Evolutionary conservation across 352 stramenopile genomes (phyloP).

Genomic region (Pythium periplocum): DNA sequence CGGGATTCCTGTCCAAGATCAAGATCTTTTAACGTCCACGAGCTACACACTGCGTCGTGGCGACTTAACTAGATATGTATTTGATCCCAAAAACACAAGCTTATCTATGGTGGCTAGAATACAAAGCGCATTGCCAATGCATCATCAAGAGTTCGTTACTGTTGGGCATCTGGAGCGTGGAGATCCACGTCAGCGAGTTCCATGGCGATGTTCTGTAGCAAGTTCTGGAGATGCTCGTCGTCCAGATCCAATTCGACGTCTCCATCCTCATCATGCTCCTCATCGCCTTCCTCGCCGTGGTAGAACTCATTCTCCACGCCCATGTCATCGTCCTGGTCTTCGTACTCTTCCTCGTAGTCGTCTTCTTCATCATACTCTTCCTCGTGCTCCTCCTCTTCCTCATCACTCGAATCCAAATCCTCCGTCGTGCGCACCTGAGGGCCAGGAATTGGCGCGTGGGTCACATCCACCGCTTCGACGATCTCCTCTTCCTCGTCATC

Average conservation of each 20-base stretch:
- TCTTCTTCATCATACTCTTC: slow-evolving; percentile 26
- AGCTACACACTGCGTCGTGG: no score
- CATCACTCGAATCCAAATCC: slow-evolving; percentile 40
- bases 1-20: slow-evolving; percentile 70
- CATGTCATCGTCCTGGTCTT: slow-evolving; percentile 13
- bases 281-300: background rate
- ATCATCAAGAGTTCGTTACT: no score
- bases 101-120: no score
- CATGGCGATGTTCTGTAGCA: slow-evolving; percentile 71
- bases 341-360: slow-evolving; percentile 16
- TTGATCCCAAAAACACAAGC: no score
- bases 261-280: background rate
- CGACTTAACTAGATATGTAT: no score
- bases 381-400: slow-evolving; percentile 34
- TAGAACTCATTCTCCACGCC: slow-evolving; percentile 32
- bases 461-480: slow-evolving; percentile 57
- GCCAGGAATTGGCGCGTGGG: slow-evolving; percentile 39
- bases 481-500: slow-evolving; percentile 69
- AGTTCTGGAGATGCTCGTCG: slow-evolving; percentile 30
- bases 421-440: slow-evolving; percentile 58
- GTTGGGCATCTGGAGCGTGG: slow-evolving; percentile 14
- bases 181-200: slow-evolving; percentile 58
- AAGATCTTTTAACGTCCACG: slow-evolving; percentile 36
- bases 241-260: slow-evolving; percentile 21
- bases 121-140: no score